Conservation (phyloP, 164 flowering plant genomes). For the Paratinospora sagittata region DNA sequence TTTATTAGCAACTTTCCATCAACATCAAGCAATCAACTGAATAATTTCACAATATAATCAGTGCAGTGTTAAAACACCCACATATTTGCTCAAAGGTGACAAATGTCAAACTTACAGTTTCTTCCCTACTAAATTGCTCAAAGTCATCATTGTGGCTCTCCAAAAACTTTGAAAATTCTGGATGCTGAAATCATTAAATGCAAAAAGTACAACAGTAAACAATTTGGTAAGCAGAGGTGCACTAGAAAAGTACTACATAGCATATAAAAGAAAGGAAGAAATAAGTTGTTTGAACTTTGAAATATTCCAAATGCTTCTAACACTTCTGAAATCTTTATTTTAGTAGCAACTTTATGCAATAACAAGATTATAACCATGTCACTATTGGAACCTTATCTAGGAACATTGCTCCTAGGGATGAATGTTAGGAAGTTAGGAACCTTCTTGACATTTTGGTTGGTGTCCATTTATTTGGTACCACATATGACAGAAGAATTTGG, state of each 20-base stretch:
- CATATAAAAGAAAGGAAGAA: neutral
- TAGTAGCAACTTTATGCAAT: too few species aligned
- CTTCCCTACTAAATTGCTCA: conserved; percentile 29
- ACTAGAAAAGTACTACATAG: neutral
- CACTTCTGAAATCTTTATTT: too few species aligned
- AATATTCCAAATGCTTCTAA: too few species aligned
- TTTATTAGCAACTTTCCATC: neutral
- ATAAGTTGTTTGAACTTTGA: too few species aligned
- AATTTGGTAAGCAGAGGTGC: neutral
- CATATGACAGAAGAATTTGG: too few species aligned
- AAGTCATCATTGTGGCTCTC: conserved; percentile 32
- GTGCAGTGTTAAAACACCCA: neutral
- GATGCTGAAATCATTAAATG: conserved; percentile 48
- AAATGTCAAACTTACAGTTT: conserved; percentile 30
- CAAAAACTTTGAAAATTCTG: conserved; percentile 49
- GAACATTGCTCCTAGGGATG: too few species aligned
- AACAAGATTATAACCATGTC: too few species aligned
- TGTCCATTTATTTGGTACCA: too few species aligned
- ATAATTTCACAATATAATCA: neutral
- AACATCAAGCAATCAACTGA: neutral
- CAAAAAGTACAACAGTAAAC: conserved; percentile 1
- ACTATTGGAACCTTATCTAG: too few species aligned
- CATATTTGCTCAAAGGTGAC: neutral
- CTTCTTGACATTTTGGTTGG: too few species aligned
- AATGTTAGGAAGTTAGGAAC: too few species aligned